These are phyloP conservation scores for Entomortierella lignicola DNA, from an alignment of 192 early-diverging fungal species.

Conservation along the genomic window DNA sequence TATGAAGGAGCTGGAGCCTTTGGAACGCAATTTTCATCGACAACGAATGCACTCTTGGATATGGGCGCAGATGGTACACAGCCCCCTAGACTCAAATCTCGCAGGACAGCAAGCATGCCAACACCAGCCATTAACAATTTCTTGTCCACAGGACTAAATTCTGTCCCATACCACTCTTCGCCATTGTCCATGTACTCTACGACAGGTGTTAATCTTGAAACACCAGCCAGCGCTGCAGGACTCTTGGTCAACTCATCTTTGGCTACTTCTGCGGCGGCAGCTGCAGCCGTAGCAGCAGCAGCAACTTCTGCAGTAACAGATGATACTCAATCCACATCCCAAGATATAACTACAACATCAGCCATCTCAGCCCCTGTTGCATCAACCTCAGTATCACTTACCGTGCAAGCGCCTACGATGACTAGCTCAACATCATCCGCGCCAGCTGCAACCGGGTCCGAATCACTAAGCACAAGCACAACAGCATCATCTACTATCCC, in stretches of 20 bases:
- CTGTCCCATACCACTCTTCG: conserved; percentile 40
- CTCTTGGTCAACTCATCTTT: conserved; percentile 20
- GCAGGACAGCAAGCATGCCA: conserved; percentile 51
- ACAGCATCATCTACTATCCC: neutral
- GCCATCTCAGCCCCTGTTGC: conserved; percentile 9
- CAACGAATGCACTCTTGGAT: conserved; percentile 33
- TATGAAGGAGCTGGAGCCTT: conserved; percentile 35
- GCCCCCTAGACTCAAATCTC: conserved; percentile 31
- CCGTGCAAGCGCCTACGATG: conserved; percentile 1
- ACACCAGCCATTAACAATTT: conserved; percentile 51
- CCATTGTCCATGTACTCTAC: conserved; percentile 50
- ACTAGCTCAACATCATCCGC: neutral
- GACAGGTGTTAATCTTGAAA: conserved; percentile 30
- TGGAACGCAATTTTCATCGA: conserved; percentile 33
- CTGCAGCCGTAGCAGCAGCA: conserved; percentile 30
- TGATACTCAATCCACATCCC: neutral
- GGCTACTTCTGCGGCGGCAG: conserved; percentile 17
- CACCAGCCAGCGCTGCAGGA: conserved; percentile 8
- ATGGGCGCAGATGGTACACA: conserved; percentile 35
- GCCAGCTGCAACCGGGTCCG: conserved; percentile 12
- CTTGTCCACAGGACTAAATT: conserved; percentile 33
- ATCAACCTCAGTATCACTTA: neutral
- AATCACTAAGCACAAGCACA: conserved; percentile 18
- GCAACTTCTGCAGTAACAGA: conserved; percentile 23
- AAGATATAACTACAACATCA: neutral